Percentiles rank a stretch among this genome's conserved stretches.
Conservation (phyloP, 169 alveolate species). For the Eimeria zaria region DNA sequence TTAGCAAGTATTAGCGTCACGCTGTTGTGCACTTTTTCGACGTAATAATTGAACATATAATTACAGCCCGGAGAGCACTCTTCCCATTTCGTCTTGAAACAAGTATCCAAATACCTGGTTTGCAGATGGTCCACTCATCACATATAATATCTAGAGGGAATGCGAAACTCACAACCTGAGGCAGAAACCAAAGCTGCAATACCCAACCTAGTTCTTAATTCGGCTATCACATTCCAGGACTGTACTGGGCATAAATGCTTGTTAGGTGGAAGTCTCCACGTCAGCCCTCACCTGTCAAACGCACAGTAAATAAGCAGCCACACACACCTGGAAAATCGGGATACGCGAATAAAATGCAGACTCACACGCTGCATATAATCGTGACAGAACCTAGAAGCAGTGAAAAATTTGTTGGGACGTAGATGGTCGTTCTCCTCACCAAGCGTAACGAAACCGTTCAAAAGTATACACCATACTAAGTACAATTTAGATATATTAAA, state of each 20-base stretch:
- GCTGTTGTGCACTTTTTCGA: no score
- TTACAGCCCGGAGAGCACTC: not conserved
- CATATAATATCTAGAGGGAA: not conserved
- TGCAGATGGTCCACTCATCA: not conserved
- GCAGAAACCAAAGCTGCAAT: not conserved
- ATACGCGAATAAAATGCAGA: not conserved
- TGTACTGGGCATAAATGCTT: not conserved
- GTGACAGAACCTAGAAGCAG: not conserved
- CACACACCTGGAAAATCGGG: not conserved
- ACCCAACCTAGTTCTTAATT: not conserved
- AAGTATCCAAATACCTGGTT: not conserved
- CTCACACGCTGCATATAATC: not conserved
- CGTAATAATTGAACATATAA: not conserved
- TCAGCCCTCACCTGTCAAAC: not conserved
- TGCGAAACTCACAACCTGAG: constrained; percentile 2
- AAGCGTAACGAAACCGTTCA: not conserved
- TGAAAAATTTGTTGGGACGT: not conserved
- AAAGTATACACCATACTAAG: not conserved
- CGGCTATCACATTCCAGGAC: not conserved
- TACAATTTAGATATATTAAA: not conserved
- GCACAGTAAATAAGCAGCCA: not conserved
- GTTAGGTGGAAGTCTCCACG: not conserved
- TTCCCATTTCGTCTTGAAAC: not conserved
- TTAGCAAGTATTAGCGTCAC: no score
- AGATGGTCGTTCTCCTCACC: not conserved